Percentiles rank a stretch among this genome's conserved stretches.
Evolutionary conservation across 140 eudicot genomes (phyloP).

Genomic region (Bidens hawaiensis): DNA sequence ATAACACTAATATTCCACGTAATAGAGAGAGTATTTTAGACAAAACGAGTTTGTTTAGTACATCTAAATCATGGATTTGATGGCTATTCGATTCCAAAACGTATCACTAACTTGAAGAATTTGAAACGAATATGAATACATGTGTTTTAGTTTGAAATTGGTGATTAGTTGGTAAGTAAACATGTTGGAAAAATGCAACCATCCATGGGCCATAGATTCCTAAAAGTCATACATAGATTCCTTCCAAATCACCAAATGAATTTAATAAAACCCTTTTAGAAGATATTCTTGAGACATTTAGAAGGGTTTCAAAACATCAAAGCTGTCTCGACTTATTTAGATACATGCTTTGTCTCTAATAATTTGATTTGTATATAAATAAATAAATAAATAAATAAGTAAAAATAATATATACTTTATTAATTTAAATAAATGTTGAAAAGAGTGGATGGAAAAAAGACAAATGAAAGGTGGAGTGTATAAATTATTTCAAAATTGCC

Average conservation of each 20-base stretch:
- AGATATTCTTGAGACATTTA: slow-evolving; percentile 2
- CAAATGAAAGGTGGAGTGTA: slow-evolving; percentile 6
- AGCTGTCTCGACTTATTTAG: not conserved
- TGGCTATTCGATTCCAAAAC: not conserved
- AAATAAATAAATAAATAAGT: not conserved
- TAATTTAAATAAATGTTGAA: not conserved
- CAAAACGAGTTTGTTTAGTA: not conserved
- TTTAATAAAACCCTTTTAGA: not conserved
- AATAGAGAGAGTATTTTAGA: not conserved
- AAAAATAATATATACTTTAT: not conserved
- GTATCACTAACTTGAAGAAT: not conserved
- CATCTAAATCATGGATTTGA: not conserved
- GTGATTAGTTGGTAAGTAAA: slow-evolving; percentile 10
- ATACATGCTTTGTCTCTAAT: not conserved
- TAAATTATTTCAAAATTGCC: slow-evolving; percentile 8
- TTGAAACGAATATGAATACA: not conserved
- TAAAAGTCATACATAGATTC: slow-evolving; percentile 21
- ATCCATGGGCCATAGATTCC: slow-evolving; percentile 23
- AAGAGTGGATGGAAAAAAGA: not conserved
- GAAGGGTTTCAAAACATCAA: not conserved
- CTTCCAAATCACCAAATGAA: slow-evolving; percentile 3
- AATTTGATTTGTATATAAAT: not conserved
- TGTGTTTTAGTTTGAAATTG: slow-evolving; percentile 3
- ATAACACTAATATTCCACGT: too few species aligned
- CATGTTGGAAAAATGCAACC: slow-evolving; percentile 20